Evolutionary conservation across 306 rosid species (phyloP), one percentile per base, ranked within the genome.

Genomic region (Sphenostylis stenocarpa): DNA sequence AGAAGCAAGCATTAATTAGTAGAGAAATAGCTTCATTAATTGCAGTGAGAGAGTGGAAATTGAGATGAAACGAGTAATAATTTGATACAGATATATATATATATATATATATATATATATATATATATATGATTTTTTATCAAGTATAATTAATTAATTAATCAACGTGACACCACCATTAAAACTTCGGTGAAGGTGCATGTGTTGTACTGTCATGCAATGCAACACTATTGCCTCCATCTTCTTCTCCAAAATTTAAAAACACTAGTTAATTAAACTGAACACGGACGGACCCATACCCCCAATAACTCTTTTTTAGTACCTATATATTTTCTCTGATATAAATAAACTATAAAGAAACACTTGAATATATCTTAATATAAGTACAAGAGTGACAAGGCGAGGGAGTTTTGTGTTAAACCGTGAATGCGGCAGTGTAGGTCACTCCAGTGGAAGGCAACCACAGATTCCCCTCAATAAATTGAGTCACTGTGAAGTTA

Each of bases 391-490:
- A 49, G 17, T n/a, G 38, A 36, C 33, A 72, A 9, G 21, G 47
- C 23, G 7, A 24, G 72, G 6, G 33, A 28, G 41, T 4, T 31
- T 3, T 0, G 13, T 38, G 15, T 61, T 43, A 88, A 75, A 2
- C 39, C 6, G 33, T 84, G 17, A 94, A 83, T 3, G 90, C 90
- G 3, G 96, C 85, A 1, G 79, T 85, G 84, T 58, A 94, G 10
- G 65, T 72, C 17, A 94, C 94, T 19, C 98, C 98, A 0, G 94
- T 91, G 1, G 93, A 58, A 16, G 97, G 96, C 68, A 94, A 77
- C 98, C 98, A 94, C 0, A 88, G 29, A 82, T 87, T 72, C 23
- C 98, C 98, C 15, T 90, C 77, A 80, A 94, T 85, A 61, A 94
- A 91, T 16, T 82, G 77, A 1, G 96, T 76, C 20, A 94, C 98